A percentile compares a stretch with the other conserved stretches of the same genome.
Evolutionary conservation across 2,329 filamentous ascomycete species (phyloP).

Genomic region (Sporothrix luriei): DNA sequence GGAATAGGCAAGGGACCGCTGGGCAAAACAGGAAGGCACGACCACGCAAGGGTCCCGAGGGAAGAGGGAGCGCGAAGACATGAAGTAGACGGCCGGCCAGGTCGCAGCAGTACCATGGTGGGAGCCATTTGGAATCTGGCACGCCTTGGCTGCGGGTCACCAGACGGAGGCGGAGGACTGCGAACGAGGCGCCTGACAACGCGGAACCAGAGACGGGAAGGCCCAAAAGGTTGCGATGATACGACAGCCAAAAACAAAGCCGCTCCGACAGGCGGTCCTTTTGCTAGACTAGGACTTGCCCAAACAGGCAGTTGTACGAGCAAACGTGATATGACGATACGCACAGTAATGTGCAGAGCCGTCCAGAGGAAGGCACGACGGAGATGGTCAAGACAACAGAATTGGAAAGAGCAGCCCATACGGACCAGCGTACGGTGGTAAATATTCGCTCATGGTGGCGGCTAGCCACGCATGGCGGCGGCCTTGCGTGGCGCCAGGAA

Average conservation of each 20-base stretch:
- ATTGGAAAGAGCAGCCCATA: slow-evolving; percentile 1
- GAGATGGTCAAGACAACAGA: not conserved
- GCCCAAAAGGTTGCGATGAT: not conserved
- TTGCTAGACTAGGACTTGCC: no score
- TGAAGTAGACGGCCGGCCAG: slow-evolving; percentile 32
- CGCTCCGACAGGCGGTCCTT: not conserved
- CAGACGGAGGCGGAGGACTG: not conserved
- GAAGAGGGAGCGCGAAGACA: slow-evolving; percentile 30
- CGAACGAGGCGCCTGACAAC: not conserved
- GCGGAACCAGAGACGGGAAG: not conserved
- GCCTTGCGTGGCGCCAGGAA: not conserved
- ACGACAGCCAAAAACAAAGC: not conserved
- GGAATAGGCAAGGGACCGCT: not conserved
- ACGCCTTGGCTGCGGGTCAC: not conserved
- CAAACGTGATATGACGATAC: not conserved
- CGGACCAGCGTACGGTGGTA: not conserved
- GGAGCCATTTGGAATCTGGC: not conserved
- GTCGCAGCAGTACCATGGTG: slow-evolving; percentile 6
- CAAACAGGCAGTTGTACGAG: no score
- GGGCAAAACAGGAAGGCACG: not conserved
- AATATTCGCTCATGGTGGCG: slow-evolving; percentile 28
- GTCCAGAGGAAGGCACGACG: not conserved
- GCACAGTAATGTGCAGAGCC: not conserved
- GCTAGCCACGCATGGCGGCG: slow-evolving; percentile 28
- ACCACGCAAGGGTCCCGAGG: not conserved